Conservation (phyloP, 1,284 basidiomycete species). For the Lentinus polychrous region DNA sequence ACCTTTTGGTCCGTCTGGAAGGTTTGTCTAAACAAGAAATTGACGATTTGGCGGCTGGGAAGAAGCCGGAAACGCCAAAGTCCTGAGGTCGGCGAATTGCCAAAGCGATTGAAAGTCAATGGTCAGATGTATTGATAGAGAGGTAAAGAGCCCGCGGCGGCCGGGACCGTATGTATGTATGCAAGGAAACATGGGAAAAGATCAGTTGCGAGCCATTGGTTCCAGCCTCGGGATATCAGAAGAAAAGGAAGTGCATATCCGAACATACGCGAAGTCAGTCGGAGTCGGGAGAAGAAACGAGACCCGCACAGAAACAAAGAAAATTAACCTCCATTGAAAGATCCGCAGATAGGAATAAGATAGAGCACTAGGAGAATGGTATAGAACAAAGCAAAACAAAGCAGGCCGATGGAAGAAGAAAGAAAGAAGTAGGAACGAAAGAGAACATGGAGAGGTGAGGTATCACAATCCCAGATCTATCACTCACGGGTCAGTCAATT, state of each 20-base stretch:
- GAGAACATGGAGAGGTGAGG: neutral
- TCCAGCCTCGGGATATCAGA: neutral
- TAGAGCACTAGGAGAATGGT: conserved; percentile 7
- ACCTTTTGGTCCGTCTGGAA: conserved; percentile 80
- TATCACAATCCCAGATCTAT: conserved; percentile 61
- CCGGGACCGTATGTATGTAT: neutral
- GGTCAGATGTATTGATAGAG: neutral
- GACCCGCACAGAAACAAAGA: neutral
- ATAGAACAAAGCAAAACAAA: conserved; percentile 5
- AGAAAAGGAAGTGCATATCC: neutral
- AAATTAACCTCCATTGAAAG: too few species aligned
- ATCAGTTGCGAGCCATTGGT: too few species aligned
- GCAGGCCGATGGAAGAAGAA: conserved; percentile 2
- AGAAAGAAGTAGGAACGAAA: conserved; percentile 4
- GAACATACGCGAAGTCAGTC: neutral
- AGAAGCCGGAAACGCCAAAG: conserved; percentile 4
- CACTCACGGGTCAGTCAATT: conserved; percentile 20
- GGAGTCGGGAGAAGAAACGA: neutral
- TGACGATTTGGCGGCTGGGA: conserved; percentile 43
- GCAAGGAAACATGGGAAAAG: too few species aligned
- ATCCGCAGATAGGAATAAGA: conserved; percentile 1
- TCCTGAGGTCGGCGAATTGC: too few species aligned
- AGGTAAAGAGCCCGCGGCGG: neutral
- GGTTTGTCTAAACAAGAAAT: conserved; percentile 77
- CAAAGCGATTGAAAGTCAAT: neutral